Conservation (phyloP, 1,284 basidiomycete genomes). For the Sphagnurus paluster region DNA sequence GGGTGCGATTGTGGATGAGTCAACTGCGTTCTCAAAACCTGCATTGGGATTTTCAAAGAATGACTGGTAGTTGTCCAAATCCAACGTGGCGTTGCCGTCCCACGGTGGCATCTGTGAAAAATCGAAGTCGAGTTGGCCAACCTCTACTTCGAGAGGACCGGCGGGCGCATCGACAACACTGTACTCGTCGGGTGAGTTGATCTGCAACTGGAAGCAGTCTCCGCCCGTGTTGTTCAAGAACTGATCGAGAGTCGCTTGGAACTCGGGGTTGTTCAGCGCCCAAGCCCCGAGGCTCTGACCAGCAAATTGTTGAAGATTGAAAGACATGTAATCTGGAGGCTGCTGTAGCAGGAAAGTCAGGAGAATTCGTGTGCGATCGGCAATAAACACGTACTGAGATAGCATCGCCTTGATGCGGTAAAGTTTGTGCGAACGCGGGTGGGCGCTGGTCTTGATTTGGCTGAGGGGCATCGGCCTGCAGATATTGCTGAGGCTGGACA, state of each 20-base stretch:
- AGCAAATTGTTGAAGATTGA: constrained; percentile 13
- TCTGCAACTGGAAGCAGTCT: constrained; percentile 18
- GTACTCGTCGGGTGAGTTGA: constrained; percentile 6
- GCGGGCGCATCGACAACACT: constrained; percentile 8
- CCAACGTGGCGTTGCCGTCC: neutral
- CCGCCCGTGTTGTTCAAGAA: constrained; percentile 12
- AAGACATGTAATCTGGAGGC: constrained; percentile 11
- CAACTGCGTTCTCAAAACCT: constrained; percentile 7
- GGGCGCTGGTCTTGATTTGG: constrained; percentile 8
- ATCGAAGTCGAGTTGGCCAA: constrained; percentile 12
- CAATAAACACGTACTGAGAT: constrained; percentile 2
- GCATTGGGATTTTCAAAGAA: constrained; percentile 7
- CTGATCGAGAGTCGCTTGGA: constrained; percentile 12
- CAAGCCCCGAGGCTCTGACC: constrained; percentile 8
- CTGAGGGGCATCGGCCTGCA: neutral
- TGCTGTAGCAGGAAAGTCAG: constrained; percentile 3
- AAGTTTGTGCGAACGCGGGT: constrained; percentile 2
- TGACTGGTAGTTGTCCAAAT: constrained; percentile 8
- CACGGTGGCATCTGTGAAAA: constrained; percentile 9
- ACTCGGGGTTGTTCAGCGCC: constrained; percentile 13
- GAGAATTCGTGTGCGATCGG: neutral
- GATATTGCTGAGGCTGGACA: constrained; percentile 4
- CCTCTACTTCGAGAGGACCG: constrained; percentile 18
- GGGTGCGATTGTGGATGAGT: constrained; percentile 10
- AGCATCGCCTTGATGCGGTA: neutral